Conservation (phyloP, 148 eudicot genomes). For the Dysphania ambrosioides region DNA sequence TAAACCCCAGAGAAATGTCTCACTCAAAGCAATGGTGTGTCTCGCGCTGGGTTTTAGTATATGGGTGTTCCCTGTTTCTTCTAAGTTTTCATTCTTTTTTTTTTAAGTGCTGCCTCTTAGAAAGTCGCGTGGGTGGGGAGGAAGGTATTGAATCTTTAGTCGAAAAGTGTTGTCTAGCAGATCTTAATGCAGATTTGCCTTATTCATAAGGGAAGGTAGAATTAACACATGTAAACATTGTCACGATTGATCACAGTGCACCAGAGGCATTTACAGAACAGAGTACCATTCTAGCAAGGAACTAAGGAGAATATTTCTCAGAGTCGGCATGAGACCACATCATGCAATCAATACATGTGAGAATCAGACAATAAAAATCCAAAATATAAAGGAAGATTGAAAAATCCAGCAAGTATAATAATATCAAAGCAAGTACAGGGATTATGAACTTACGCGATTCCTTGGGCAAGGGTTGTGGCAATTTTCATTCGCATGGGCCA, state of each 20-base stretch:
- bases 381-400: not conserved
- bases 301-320: not conserved
- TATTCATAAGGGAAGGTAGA: not conserved
- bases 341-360: not conserved
- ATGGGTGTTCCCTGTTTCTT: not conserved
- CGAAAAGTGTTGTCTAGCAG: not conserved
- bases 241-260: not conserved
- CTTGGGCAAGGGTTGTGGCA: constrained; percentile 91
- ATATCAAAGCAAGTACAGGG: constrained; percentile 7
- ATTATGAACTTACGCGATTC: constrained; percentile 68
- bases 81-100: too few relatives aligned
- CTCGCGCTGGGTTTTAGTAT: not conserved
- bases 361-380: not conserved
- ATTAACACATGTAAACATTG: not conserved
- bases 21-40: not conserved
- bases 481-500: constrained; percentile 89
- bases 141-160: not conserved
- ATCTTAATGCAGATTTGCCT: not conserved
- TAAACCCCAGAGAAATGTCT: too few relatives aligned
- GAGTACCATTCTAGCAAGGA: not conserved
- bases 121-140: not conserved
- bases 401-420: not conserved
- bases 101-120: not conserved
- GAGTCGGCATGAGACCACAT: not conserved
- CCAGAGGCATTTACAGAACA: not conserved